phyloP scores from a whole-genome alignment of 2,329 filamentous ascomycete genomes.

The Xylariaceae sp. region DNA sequence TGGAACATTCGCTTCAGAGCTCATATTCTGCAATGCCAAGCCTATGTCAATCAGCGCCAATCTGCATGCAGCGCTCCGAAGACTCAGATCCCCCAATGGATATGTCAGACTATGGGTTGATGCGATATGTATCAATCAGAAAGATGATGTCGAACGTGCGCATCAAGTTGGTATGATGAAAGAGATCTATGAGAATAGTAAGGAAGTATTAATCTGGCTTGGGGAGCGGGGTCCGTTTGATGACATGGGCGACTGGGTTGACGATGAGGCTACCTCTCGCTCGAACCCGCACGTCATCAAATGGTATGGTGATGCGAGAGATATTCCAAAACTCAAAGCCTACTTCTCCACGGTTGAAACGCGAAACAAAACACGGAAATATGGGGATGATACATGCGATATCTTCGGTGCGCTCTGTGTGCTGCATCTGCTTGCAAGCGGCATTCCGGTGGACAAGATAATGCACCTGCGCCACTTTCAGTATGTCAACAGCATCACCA shows the following conservation, averaged over 20 bases:
- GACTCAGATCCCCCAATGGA: conserved; percentile 7
- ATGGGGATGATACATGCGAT: conserved; percentile 5
- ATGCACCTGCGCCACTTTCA: conserved; percentile 15
- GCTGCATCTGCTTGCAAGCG: conserved; percentile 14
- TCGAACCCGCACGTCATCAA: conserved; percentile 8
- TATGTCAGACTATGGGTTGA: conserved; percentile 20
- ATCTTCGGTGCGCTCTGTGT: conserved; percentile 19
- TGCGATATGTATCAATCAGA: conserved; percentile 23
- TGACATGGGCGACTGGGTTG: conserved; percentile 12
- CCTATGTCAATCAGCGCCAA: conserved; percentile 14
- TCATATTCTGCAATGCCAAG: conserved; percentile 15
- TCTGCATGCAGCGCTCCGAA: conserved; percentile 14
- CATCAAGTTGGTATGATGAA: conserved; percentile 21
- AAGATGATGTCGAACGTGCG: conserved; percentile 14
- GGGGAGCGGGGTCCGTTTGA: conserved; percentile 15
- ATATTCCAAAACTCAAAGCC: conserved; percentile 12
- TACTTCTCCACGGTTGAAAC: conserved; percentile 9
- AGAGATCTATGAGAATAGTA: conserved; percentile 19
- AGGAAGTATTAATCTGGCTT: conserved; percentile 21
- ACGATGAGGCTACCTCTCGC: not conserved
- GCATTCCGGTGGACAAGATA: conserved; percentile 17
- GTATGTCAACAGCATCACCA: conserved; percentile 12
- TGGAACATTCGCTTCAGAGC: conserved; percentile 1
- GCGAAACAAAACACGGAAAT: not conserved
- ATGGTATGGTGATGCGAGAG: conserved; percentile 15